These are phyloP conservation scores for Colletotrichum eremochloae DNA, from an alignment of 2,329 filamentous ascomycete species.

Conservation along the genomic window DNA sequence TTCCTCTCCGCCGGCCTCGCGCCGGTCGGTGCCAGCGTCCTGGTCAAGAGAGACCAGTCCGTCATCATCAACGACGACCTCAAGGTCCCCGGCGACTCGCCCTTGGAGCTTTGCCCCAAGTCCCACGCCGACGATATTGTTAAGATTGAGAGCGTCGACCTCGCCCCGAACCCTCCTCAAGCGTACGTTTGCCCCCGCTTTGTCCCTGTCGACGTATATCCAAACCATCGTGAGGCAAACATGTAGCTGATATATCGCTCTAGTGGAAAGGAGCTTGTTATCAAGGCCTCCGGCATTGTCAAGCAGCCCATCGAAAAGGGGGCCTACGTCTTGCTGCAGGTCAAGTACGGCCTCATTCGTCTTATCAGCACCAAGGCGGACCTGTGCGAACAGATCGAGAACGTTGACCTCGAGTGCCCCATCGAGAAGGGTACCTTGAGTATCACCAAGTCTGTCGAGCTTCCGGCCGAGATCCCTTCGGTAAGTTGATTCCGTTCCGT, in stretches of 20 bases:
- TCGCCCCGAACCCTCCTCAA: constrained; percentile 87
- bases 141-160: constrained; percentile 81
- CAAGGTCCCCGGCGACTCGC: constrained; percentile 86
- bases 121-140: constrained; percentile 79
- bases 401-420: constrained; percentile 91
- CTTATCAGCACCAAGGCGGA: constrained; percentile 85
- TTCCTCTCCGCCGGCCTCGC: constrained; percentile 61
- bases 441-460: constrained; percentile 84
- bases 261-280: constrained; percentile 83
- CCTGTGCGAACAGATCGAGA: constrained; percentile 88
- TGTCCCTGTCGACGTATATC: constrained; percentile 1
- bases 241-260: constrained; percentile 18
- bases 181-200: constrained; percentile 71
- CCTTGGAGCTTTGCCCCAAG: constrained; percentile 80
- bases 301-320: constrained; percentile 79
- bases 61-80: constrained; percentile 64
- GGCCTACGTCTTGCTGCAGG: constrained; percentile 83
- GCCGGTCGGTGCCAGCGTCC: constrained; percentile 60
- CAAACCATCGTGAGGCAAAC: constrained; percentile 31
- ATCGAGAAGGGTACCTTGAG: constrained; percentile 82
- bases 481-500: constrained; percentile 67
- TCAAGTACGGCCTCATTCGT: constrained; percentile 95
- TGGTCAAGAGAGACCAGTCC: constrained; percentile 64
- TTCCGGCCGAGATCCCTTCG: constrained; percentile 89
- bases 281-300: constrained; percentile 84